Conservation (phyloP, 306 rosid genomes). For the Castanea sativa region DNA sequence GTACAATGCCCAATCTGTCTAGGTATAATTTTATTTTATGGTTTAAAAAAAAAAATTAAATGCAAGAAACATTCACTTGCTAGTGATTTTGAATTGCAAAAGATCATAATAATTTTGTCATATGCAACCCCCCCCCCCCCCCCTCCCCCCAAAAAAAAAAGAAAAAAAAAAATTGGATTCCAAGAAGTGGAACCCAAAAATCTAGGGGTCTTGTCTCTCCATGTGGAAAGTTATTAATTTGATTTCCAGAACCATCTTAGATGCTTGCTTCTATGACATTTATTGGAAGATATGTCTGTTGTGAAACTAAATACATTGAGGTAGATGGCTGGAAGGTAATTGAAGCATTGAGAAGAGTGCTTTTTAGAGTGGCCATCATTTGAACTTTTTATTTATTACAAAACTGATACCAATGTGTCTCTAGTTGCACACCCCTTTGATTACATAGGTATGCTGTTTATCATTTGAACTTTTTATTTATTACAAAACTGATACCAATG, state of each 20-base stretch:
- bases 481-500: not conserved
- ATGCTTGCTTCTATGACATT: not conserved
- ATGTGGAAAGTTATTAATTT: not conserved
- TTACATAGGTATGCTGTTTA: not conserved
- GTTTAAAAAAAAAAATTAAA: no score
- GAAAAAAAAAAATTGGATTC: not conserved
- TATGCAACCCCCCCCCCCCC: not conserved
- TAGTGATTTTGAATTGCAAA: conserved; percentile 11
- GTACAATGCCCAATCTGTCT: conserved; percentile 87
- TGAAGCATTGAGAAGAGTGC: not conserved
- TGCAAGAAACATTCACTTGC: not conserved
- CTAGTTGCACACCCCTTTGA: not conserved
- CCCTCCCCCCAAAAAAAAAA: not conserved
- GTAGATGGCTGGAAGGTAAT: not conserved
- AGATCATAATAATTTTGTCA: conserved; percentile 1
- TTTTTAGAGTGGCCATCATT: not conserved
- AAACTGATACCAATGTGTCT: not conserved
- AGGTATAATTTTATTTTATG: conserved; percentile 37
- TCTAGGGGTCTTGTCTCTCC: not conserved
- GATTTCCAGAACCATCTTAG: not conserved
- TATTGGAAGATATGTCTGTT: not conserved
- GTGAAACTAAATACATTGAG: not conserved
- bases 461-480: not conserved
- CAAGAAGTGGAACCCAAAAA: not conserved
- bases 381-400: not conserved